Conservation (phyloP, 257 asterid genomes). For the Voacanga thouarsii region DNA sequence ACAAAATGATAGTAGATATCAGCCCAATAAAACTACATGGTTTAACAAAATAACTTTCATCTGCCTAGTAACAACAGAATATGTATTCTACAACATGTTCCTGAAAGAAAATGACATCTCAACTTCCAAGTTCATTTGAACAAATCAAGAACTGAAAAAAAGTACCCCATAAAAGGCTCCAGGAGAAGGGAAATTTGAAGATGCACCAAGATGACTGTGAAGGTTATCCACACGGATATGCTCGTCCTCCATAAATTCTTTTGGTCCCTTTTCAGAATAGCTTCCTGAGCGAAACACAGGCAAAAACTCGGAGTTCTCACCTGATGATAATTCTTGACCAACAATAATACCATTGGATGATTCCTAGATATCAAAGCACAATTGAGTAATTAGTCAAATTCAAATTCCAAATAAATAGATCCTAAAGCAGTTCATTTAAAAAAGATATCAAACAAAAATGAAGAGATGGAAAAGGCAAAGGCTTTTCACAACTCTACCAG, state of each 20-base stretch:
- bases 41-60: not conserved
- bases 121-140: not conserved
- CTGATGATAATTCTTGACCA: slow-evolving; percentile 40
- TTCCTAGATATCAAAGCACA: slow-evolving; percentile 36
- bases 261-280: slow-evolving; percentile 82
- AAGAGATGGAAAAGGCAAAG: not conserved
- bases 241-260: slow-evolving; percentile 83
- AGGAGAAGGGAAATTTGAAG: slow-evolving; percentile 42
- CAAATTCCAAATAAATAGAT: not conserved
- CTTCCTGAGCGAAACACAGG: slow-evolving; percentile 77
- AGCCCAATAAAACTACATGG: not conserved
- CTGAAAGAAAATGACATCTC: not conserved
- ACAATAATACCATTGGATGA: slow-evolving; percentile 27
- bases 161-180: slow-evolving; percentile 86
- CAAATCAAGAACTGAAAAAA: slow-evolving; percentile 17
- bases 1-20: not conserved
- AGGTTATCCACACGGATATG: slow-evolving; percentile 73
- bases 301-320: slow-evolving; percentile 48
- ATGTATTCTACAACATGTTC: not conserved
- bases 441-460: not conserved
- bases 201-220: slow-evolving; percentile 41
- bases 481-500: not conserved
- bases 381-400: not conserved
- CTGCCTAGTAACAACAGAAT: not conserved
- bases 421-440: not conserved